Conservation (phyloP, 2,329 filamentous ascomycete genomes). For the Fusarium incarnatum region DNA sequence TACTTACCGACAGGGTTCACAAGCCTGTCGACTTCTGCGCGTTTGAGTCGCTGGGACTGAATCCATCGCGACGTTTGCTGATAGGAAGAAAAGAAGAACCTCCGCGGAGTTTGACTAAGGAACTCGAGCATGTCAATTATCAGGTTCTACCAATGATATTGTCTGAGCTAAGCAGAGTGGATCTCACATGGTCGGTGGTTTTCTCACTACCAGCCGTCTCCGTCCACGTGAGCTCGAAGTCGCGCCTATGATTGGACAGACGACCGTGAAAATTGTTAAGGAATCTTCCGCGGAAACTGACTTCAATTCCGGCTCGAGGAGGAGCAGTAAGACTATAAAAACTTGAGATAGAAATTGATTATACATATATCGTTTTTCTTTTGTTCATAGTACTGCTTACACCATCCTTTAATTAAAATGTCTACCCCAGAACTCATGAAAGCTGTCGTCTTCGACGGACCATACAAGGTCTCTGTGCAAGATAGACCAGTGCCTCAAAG, state of each 20-base stretch:
- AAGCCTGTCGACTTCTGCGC: background rate
- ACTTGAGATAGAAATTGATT: rapidly evolving
- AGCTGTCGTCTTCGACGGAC: conserved; percentile 89
- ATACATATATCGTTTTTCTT: too few species aligned
- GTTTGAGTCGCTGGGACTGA: background rate
- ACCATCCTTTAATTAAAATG: conserved; percentile 33
- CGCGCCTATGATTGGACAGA: background rate
- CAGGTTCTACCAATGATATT: background rate
- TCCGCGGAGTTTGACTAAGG: conserved; percentile 1
- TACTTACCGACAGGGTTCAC: conserved; percentile 16
- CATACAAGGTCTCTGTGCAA: conserved; percentile 78
- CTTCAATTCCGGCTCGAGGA: background rate
- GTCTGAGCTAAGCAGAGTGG: rapidly evolving
- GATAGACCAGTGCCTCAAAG: conserved; percentile 80
- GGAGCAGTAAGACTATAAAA: background rate
- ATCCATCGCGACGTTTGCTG: background rate
- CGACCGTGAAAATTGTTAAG: background rate
- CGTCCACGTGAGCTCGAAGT: background rate
- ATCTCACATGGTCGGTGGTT: background rate
- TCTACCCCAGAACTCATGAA: conserved; percentile 73
- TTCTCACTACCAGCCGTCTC: rapidly evolving
- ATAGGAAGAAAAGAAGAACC: background rate
- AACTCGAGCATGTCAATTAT: background rate
- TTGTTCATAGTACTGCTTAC: too few species aligned
- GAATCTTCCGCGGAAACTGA: background rate